Conservation (phyloP, 495 filamentous ascomycete genomes). For the Schizothecium vesticola region DNA sequence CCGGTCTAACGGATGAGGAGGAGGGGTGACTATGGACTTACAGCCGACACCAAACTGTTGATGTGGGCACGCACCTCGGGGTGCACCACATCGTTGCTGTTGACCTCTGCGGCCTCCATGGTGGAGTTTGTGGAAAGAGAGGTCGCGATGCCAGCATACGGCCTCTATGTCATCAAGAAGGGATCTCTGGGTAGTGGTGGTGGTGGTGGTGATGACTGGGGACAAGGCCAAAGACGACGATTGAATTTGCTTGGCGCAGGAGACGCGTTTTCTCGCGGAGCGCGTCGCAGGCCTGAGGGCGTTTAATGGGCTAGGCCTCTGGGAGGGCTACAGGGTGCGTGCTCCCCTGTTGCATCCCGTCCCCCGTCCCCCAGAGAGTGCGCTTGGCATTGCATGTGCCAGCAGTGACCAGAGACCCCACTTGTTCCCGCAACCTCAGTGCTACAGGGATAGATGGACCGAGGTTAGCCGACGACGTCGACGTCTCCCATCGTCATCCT, state of each 20-base stretch:
- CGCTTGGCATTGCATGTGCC: not conserved
- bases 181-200: not conserved
- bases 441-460: conserved; percentile 15
- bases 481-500: not conserved
- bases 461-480: conserved; percentile 36
- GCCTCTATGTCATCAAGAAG: not conserved
- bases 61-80: conserved; percentile 87
- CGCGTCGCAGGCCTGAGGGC: not conserved
- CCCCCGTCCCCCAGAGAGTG: not conserved
- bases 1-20: not conserved
- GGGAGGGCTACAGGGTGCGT: not conserved
- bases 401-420: not conserved
- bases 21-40: conserved; percentile 41
- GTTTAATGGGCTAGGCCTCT: not conserved
- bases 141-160: conserved; percentile 7
- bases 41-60: conserved; percentile 84
- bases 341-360: not conserved
- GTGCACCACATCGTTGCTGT: conserved; percentile 58
- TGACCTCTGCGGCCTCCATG: conserved; percentile 48
- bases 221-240: not conserved
- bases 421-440: not conserved
- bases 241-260: not conserved
- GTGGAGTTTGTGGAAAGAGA: conserved; percentile 18
- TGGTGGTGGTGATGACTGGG: not conserved
- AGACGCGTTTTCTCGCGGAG: conserved; percentile 13